A percentile compares a stretch with the other conserved stretches of the same genome.
phyloP scores from a whole-genome alignment of 2,329 filamentous ascomycete species.

The Leptographium flavum region DNA sequence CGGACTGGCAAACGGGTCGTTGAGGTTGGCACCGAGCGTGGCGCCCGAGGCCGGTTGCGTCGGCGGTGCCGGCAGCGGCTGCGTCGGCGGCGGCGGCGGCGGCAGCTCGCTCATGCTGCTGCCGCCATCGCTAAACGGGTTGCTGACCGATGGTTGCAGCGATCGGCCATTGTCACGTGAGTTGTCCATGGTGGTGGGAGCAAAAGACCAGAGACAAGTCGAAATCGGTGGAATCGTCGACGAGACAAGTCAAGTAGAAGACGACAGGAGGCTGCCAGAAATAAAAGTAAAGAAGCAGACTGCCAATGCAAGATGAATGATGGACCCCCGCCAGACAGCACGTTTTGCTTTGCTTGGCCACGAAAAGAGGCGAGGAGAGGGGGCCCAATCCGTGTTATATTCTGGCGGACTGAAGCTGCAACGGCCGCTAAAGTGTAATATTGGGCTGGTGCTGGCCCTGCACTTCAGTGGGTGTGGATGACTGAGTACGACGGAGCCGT shows the following conservation, averaged over 20 bases:
- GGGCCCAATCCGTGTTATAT: background rate
- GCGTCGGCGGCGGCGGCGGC: no score
- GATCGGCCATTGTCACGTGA: background rate
- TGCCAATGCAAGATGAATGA: background rate
- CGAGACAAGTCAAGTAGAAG: background rate
- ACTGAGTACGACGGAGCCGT: background rate
- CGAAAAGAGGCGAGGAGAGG: background rate
- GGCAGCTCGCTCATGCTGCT: background rate
- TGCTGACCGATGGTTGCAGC: background rate
- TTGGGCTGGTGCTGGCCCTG: background rate
- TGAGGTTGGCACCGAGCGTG: constrained; percentile 17
- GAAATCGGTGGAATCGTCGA: no score
- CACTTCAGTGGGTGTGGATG: no score
- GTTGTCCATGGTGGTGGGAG: background rate
- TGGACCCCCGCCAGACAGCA: background rate
- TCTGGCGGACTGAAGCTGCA: background rate
- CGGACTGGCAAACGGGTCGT: constrained; percentile 35
- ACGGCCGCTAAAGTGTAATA: background rate
- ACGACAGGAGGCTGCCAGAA: background rate
- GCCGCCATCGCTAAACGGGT: background rate
- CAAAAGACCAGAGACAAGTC: no score
- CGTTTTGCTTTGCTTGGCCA: background rate
- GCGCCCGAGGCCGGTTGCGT: constrained; percentile 15
- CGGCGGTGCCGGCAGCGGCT: no score
- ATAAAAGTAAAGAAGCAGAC: background rate